Evolutionary conservation across 2,329 filamentous ascomycete genomes (phyloP).

Genomic region (Setomelanomma holmii): DNA sequence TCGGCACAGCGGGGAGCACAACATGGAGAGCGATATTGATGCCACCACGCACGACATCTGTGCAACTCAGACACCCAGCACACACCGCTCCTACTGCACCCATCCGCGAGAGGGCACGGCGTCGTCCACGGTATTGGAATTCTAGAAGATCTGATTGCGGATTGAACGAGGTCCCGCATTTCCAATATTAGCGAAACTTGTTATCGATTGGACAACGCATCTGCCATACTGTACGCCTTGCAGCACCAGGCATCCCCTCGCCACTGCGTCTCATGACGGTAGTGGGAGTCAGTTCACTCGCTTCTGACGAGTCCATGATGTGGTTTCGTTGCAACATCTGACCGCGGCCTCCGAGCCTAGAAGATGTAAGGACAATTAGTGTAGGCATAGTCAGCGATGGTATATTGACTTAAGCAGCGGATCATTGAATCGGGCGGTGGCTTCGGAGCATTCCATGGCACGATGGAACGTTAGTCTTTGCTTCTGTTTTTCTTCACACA

Average conservation of each 20-base stretch:
- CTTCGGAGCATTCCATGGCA: conserved; percentile 8
- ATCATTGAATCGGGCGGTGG: conserved; percentile 17
- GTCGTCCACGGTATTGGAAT: conserved; percentile 29
- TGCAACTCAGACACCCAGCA: conserved; percentile 31
- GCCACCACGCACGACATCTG: conserved; percentile 37
- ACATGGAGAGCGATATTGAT: conserved; percentile 39
- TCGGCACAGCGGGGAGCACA: conserved; percentile 19
- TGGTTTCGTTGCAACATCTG: not conserved
- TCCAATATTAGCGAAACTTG: conserved; percentile 26
- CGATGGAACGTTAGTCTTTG: conserved; percentile 1
- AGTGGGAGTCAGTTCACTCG: no score
- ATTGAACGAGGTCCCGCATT: conserved; percentile 11
- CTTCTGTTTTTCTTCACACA: no score
- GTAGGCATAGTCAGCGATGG: conserved; percentile 18
- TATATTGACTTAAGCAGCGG: conserved; percentile 21
- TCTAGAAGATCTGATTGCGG: conserved; percentile 7
- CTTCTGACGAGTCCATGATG: conserved; percentile 9
- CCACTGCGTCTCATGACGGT: not conserved
- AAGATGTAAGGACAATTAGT: conserved; percentile 9
- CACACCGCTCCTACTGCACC: conserved; percentile 40
- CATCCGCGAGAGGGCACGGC: conserved; percentile 18
- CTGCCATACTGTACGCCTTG: conserved; percentile 18
- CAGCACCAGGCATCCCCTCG: conserved; percentile 4
- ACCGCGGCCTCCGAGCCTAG: not conserved
- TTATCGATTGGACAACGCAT: conserved; percentile 31